A percentile compares a stretch with the other conserved stretches of the same genome.
These are phyloP conservation scores for Elsinoe perseae DNA, from an alignment of 2,329 filamentous ascomycete genomes.

Conservation along the genomic window DNA sequence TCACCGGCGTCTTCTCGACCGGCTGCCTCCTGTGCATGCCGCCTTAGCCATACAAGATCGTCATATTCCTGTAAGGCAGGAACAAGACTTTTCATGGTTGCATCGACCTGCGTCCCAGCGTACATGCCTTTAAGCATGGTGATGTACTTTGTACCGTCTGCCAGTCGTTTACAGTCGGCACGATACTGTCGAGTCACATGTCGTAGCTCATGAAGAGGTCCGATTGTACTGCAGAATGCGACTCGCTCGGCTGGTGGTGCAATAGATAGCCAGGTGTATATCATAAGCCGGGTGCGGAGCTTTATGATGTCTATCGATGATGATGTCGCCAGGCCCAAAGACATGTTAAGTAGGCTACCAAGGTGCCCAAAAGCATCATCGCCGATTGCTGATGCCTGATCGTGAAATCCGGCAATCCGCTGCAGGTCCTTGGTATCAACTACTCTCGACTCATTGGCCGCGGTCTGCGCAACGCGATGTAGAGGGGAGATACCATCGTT, in stretches of 20 bases:
- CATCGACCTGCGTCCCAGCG: neutral
- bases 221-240: neutral
- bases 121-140: neutral
- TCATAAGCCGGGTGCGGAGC: neutral
- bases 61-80: neutral
- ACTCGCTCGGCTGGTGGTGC: neutral
- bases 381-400: neutral
- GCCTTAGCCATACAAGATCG: neutral
- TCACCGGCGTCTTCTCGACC: neutral
- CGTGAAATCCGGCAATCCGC: neutral
- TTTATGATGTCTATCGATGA: neutral
- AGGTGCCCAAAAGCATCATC: neutral
- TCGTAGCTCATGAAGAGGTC: neutral
- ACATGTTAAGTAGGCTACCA: neutral
- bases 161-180: neutral
- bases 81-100: neutral
- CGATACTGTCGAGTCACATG: neutral
- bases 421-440: neutral
- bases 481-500: neutral
- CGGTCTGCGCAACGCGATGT: neutral
- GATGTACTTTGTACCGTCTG: neutral
- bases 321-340: neutral
- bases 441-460: neutral
- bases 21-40: neutral
- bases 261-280: neutral